Conservation (phyloP, 208 protist species). For the Leishmania guyanensis region DNA sequence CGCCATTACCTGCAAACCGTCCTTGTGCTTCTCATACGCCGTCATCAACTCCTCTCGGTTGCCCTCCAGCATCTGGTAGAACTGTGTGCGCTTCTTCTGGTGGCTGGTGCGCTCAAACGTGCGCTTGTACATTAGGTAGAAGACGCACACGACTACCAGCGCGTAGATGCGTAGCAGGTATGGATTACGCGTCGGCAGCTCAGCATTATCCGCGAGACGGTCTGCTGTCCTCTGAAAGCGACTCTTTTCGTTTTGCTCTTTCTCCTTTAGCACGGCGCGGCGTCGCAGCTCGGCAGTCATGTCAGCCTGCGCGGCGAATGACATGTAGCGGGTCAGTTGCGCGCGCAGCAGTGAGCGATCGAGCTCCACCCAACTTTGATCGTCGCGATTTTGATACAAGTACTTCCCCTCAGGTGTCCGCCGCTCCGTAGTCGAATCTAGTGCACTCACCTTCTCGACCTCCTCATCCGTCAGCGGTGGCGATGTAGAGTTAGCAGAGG, state of each 20-base stretch:
- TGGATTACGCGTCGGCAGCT: conserved; percentile 63
- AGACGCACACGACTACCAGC: conserved; percentile 32
- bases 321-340: conserved; percentile 72
- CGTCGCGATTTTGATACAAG: conserved; percentile 81
- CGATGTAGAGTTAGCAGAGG: conserved; percentile 1
- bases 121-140: conserved; percentile 70
- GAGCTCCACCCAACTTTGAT: conserved; percentile 78
- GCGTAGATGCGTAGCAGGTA: conserved; percentile 52
- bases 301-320: conserved; percentile 57
- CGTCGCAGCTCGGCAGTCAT: conserved; percentile 71
- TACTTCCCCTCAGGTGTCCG: conserved; percentile 65
- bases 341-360: conserved; percentile 56
- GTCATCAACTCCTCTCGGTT: conserved; percentile 43
- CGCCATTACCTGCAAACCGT: conserved; percentile 51
- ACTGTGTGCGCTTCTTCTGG: conserved; percentile 43
- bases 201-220: conserved; percentile 60
- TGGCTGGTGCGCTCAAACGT: conserved; percentile 63
- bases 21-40: conserved; percentile 48
- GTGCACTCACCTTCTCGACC: conserved; percentile 59
- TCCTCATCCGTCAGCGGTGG: conserved; percentile 58
- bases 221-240: conserved; percentile 62
- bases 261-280: conserved; percentile 56
- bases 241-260: conserved; percentile 71
- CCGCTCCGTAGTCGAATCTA: conserved; percentile 76
- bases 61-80: conserved; percentile 62